Evolutionary conservation across 345 rosid genomes (phyloP), one percentile per base, ranked within the genome.

Genomic region (Sonneratia alba): DNA sequence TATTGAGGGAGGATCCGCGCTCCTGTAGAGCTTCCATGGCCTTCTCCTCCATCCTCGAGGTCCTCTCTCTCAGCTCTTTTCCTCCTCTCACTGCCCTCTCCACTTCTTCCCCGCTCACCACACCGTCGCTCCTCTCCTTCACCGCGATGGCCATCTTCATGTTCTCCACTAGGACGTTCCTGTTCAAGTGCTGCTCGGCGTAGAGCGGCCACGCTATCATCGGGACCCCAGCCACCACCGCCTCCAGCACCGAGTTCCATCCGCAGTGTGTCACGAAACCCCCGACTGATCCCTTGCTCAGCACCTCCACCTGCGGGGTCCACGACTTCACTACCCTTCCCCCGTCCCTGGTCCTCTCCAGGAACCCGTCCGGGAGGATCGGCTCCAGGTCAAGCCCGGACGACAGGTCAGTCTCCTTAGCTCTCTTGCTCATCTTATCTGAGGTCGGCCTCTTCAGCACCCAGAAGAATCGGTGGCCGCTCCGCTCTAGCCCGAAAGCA

Each of bases 201-300:
- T 63, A 71, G 21, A 63, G 55, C 0, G 80, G 80, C 76, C 76
- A 69, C 68, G 74, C 76, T 32, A 70, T 18, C 71, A 77, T 70
- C 18, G 80, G 76, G 67, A 75, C 73, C 27, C 73, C 68, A 0
- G 71, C 76, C n/a, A 36, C 62, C 37, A 78, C 47, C 3, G 65
- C 78, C 62, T 78, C 78, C 34, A 73, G 51, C 22, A 36, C 36
- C 38, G 76, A 78, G 75, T 75, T 78, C 76, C 81, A 78, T 49
- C 78, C 71, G 66, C 76, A 71, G 68, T 71, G 81, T 48, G 75
- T 78, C 75, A 78, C 77, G 70, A 79, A 75, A 0, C 78, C 78
- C 0, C 78, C 76, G 8, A 75, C 68, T 24, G 72, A 69, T 10
- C 36, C 73, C 48, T 79, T 77, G 27, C 32, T 5, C 7, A 75